Base-by-base conservation (phyloP, 495 filamentous ascomycete species). In the Chaetomidium leptoderma region DNA sequence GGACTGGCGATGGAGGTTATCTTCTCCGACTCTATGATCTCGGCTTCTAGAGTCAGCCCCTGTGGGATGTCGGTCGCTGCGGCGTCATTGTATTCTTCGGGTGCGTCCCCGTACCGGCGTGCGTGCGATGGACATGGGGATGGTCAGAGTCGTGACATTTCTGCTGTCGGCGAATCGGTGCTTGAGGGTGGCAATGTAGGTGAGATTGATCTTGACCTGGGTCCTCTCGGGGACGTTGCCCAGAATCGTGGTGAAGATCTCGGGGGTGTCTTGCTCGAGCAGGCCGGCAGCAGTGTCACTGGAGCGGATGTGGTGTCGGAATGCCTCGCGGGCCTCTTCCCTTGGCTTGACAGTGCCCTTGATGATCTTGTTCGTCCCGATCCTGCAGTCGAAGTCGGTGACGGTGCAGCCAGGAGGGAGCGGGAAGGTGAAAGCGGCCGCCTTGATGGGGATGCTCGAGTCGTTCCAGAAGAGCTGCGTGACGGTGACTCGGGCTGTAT, bases 381-480 rank as follows among this genome's bases (percentile, higher is more conserved):
- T 49, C 5, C 53, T 35, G 26, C 52, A 63, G 17, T 6, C 24
- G 32, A 63, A 60, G 32, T 53, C 61, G 32, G 57, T 60, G 14
- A 63, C 53, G 10, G 52, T 63, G 32, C 61, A 60, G 17, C 61
- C 57, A 6, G 57, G 13, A 1, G 61, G 53, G 8, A 63, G 53
- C 2, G 61, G 61, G 36, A 63, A 63, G 9, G 57, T 63, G 26
- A 60, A 63, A 7, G 57, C 36, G 7, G 61, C 61, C 23, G 57
- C 36, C 47, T 60, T 56, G 57, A 63, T 60, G 26, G 52, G 23
- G 24, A 23, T 7, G 33, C 6, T 16, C 17, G 61, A 56, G 47
- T 63, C 53, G 53, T 63, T 63, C 52, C 47, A 57, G 24, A 63
- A 63, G 14, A 30, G 35, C 19, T 63, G 61, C 9, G 46, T 53